Percentiles rank a stretch among this genome's conserved stretches.
Evolutionary conservation across 2,329 filamentous ascomycete species (phyloP).

Genomic region (Exophiala calicioides): DNA sequence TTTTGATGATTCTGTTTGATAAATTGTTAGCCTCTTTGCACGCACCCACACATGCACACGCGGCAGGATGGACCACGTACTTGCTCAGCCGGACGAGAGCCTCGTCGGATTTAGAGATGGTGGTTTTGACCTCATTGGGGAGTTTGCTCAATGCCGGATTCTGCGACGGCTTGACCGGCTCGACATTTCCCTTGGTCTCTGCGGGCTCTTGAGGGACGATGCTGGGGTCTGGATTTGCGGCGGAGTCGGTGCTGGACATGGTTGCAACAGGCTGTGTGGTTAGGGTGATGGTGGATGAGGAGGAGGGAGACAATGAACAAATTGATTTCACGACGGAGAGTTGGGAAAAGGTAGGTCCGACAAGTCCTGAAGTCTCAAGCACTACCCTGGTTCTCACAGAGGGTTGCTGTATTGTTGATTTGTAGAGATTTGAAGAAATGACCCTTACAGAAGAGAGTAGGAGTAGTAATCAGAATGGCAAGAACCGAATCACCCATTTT

Average conservation of each 20-base stretch:
- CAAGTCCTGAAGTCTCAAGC: too few relatives aligned
- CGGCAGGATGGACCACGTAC: constrained; percentile 9
- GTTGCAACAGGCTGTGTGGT: background rate
- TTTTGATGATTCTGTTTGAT: constrained; percentile 66
- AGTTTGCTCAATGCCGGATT: constrained; percentile 18
- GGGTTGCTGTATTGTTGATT: background rate
- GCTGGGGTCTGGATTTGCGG: constrained; percentile 22
- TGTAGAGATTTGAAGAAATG: too few relatives aligned
- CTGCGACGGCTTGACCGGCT: constrained; percentile 18
- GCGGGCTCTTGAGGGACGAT: constrained; percentile 22
- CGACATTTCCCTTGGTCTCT: constrained; percentile 13
- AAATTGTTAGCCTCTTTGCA: background rate
- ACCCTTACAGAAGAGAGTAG: too few relatives aligned
- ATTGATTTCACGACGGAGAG: background rate
- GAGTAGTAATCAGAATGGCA: too few relatives aligned
- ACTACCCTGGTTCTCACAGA: too few relatives aligned
- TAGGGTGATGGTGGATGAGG: background rate
- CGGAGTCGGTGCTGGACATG: constrained; percentile 23
- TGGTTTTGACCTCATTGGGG: constrained; percentile 22
- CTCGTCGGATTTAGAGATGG: constrained; percentile 25
- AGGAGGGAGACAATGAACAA: background rate
- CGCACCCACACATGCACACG: too few relatives aligned
- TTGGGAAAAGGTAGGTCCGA: background rate
- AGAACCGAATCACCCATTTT: too few relatives aligned
- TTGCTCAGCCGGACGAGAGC: constrained; percentile 25